Evolutionary conservation across 345 rosid species (phyloP), one percentile per base, ranked within the genome.

Genomic region (Toxicodendron radicans): DNA sequence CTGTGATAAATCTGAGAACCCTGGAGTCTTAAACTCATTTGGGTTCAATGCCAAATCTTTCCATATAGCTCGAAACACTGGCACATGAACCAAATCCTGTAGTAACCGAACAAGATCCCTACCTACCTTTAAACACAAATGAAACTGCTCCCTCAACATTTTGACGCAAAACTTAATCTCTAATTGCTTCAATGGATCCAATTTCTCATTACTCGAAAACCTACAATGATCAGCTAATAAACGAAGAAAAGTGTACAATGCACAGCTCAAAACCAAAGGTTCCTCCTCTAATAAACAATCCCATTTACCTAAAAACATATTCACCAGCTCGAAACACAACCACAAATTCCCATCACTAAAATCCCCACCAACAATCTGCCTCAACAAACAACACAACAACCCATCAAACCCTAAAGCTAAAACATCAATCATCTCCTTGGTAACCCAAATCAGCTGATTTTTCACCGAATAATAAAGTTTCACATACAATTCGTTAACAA

Each of bases 61-160:
- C 95, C 92, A 91, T 69, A 91, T 64, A 68, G 84, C 87, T 71
- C 69, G 74, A 62, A 94, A 86, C 53, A 74, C 90, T 3, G 91
- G 88, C 35, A 95, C 86, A 76, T 95, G 93, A 86, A 85, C 78
- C 73, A 94, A 67, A 61, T 92, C 97, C 59, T 92, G 99, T 24
- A 92, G 79, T 66, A 95, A 70, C 74, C 97, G 72, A 52, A 88
- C 46, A 62, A 91, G 86, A 72, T 91, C 97, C 79, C 97, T 85
- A 56, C 97, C 99, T 11, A 90, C 81, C 83, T 86, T 86, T 78
- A 88, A 79, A 79, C 91, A 79, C 75, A 89, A 80, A 70, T 66
- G 71, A 68, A 89, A 69, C 62, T 91, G 87, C 81, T 84, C 90
- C 69, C 86, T 92, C 80, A 95, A 83, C 94, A 95, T 85, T 82